phyloP scores from a whole-genome alignment of 345 rosid species.

The Mercurialis annua region DNA sequence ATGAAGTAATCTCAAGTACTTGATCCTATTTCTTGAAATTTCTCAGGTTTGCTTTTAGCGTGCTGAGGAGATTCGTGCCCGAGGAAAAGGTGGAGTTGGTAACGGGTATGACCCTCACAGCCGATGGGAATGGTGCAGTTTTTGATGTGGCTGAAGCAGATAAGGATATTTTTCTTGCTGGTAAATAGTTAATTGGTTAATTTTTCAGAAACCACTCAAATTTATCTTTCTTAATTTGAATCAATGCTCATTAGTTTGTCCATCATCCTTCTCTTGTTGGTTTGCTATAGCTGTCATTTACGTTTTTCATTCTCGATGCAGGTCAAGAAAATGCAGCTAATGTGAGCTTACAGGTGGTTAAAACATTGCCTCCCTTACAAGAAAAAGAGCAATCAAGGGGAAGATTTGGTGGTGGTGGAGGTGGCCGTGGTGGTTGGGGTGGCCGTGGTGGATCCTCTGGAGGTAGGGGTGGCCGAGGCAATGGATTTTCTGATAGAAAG shows the following conservation, averaged over 20 bases:
- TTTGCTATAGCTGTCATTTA: background rate
- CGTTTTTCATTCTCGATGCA: conserved; percentile 16
- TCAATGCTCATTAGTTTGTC: background rate
- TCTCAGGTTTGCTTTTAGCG: conserved; percentile 56
- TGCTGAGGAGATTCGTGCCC: conserved; percentile 80
- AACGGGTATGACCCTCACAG: conserved; percentile 70
- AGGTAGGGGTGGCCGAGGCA: conserved; percentile 37
- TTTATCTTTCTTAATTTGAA: background rate
- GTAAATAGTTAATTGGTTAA: conserved; percentile 22
- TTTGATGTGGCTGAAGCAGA: conserved; percentile 73
- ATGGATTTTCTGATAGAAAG: conserved; percentile 39
- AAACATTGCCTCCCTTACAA: conserved; percentile 69
- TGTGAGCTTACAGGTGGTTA: conserved; percentile 62
- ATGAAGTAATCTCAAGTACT: background rate
- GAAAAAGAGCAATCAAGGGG: conserved; percentile 61
- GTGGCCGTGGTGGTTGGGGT: conserved; percentile 32
- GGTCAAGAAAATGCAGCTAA: conserved; percentile 61
- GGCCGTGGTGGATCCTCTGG: conserved; percentile 37
- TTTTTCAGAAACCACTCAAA: background rate
- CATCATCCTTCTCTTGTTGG: background rate
- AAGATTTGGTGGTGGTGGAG: conserved; percentile 54
- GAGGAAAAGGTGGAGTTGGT: conserved; percentile 86
- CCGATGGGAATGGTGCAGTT: conserved; percentile 78
- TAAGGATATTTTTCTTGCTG: conserved; percentile 56
- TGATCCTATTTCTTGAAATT: background rate